phyloP scores from a whole-genome alignment of 805 yeast species.

The Pichia ethanolica region DNA sequence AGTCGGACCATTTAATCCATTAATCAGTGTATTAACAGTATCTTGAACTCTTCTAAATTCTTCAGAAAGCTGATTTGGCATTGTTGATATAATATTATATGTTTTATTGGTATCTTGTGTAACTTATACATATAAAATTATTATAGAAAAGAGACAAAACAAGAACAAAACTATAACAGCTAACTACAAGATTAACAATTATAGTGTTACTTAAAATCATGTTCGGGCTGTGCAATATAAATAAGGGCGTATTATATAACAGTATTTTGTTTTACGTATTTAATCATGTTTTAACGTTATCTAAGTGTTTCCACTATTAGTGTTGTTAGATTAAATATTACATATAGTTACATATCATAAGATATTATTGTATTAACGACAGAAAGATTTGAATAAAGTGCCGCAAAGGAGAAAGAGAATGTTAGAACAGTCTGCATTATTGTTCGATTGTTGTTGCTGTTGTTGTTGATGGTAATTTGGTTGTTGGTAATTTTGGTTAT shows the following conservation, averaged over 20 bases:
- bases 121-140: too few species aligned
- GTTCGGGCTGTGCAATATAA: too few species aligned
- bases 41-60: conserved; percentile 2
- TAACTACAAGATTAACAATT: too few species aligned
- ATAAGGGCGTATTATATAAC: too few species aligned
- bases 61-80: background rate
- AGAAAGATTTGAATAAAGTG: background rate
- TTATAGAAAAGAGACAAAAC: too few species aligned
- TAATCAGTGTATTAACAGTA: background rate
- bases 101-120: too few species aligned
- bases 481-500: conserved; percentile 26
- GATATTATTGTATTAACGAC: background rate
- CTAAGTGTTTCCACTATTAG: background rate
- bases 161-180: too few species aligned
- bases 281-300: too few species aligned
- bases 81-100: background rate
- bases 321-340: too few species aligned
- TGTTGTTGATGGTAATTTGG: conserved; percentile 24
- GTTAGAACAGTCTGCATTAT: background rate
- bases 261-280: too few species aligned
- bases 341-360: too few species aligned
- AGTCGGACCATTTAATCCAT: background rate
- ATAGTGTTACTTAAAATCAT: too few species aligned
- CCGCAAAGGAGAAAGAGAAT: background rate
- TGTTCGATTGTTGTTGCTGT: conserved; percentile 21